Conservation (phyloP, 116 monocot species). For the Zostera marina region DNA sequence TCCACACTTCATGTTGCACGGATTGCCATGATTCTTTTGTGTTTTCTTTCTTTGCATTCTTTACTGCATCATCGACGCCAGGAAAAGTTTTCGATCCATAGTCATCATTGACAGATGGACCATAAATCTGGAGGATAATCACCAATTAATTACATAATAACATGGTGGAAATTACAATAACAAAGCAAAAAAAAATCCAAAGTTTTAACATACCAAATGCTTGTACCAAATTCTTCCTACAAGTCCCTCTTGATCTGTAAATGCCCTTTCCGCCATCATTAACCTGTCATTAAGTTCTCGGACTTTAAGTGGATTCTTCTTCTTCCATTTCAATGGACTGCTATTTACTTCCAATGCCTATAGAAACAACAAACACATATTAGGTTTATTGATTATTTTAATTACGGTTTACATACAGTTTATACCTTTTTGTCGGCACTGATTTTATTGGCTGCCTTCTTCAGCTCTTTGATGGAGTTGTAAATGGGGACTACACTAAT, state of each 20-base stretch:
- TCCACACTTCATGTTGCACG: conserved; percentile 63
- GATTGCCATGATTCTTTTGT: conserved; percentile 37
- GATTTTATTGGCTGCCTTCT: conserved; percentile 42
- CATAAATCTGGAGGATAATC: conserved; percentile 41
- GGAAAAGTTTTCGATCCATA: conserved; percentile 71
- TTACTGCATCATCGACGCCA: conserved; percentile 52
- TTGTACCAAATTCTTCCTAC: conserved; percentile 56
- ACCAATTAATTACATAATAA: not conserved
- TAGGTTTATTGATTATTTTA: not conserved
- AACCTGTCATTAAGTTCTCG: conserved; percentile 70
- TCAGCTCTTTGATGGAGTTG: conserved; percentile 44
- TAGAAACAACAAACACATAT: not conserved
- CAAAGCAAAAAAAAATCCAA: not conserved
- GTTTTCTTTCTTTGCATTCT: conserved; percentile 27
- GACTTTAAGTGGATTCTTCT: conserved; percentile 25
- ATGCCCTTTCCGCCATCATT: conserved; percentile 82
- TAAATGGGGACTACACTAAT: conserved; percentile 44
- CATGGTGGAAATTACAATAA: not conserved
- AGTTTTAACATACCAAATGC: conserved; percentile 37
- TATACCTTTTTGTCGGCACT: conserved; percentile 40
- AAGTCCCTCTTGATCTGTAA: conserved; percentile 62
- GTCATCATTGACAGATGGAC: conserved; percentile 36
- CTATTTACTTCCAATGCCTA: conserved; percentile 32
- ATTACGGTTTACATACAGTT: not conserved
- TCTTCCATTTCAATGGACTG: conserved; percentile 17